Base-by-base conservation (phyloP, 495 filamentous ascomycete genomes). In the Aspergillus wentii region DNA sequence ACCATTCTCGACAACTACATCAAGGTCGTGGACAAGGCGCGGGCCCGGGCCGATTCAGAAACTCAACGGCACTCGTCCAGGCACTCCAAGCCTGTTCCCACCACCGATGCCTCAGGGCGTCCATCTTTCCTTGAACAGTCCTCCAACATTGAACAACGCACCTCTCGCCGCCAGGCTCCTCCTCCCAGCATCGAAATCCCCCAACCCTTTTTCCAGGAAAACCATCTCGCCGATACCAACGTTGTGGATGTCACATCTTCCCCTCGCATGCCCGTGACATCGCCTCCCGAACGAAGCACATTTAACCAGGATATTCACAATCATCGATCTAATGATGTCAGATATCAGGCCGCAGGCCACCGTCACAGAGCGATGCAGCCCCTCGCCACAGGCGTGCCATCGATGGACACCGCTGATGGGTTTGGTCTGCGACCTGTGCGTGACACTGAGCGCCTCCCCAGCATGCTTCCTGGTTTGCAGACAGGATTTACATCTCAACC, bases 1-100 rank as follows among this genome's bases (percentile, higher is more conserved):
- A 97, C 92, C n/a, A 95, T 98, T 35, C 80, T 98, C 43, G 88
- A 95, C 66, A 97, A 97, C 55, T 97, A 98, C 66, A 88, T 95
- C 67, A 86, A 92, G 58, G 88, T 96, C 40, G 78, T 95, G 38
- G 92, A 97, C 46, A 88, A 86, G 54, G 83, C 84, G 42, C 83
- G 88, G 35, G 85, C 90, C 44, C 88, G 85, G 62, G 82, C 81
- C 19, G 88, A 95, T 47, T 59, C 68, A 20, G 80, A 84, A 36
- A 71, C 78, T 35, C 73, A 73, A 28, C 80, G 80, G 34, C 68
- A 61, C 33, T 62, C 56, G 28, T 54, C 66, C 26, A 67, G 71
- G 43, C 72, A 64, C 28, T 47, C 56, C 35, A 64, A 62, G 31
- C 39, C 51, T 37, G 52, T 37, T 28, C 34, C 45, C 29, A 44